Evolutionary conservation across 2,329 filamentous ascomycete genomes (phyloP), one percentile per base, ranked within the genome.

Genomic region (Lanzia echinophila): DNA sequence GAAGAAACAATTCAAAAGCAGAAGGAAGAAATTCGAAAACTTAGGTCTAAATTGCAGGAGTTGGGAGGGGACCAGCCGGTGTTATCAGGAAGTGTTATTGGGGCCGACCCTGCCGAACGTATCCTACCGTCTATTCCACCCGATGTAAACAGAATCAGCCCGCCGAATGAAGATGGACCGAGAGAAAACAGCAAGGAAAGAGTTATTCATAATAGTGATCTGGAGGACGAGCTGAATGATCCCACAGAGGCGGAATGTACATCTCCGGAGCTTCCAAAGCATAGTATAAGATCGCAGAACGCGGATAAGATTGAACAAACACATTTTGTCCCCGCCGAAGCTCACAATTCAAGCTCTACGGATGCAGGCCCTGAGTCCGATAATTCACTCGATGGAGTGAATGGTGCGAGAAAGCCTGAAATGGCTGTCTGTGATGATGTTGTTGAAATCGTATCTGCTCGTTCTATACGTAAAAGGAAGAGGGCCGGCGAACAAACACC

Each of bases 391-490:
- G 15, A 34, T 8, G 10, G 33, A 42, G 24, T 38, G 39, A 42
- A 53, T 3, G 24, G 8, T n/a, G 8, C 32, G 28, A n/a, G 41
- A 12, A 10, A 43, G 20, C 31, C 31, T 13, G 17, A 53, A 10
- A 45, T 28, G 32, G 47, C 39, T 19, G 24, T 39, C 33, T 61
- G 60, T 11, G 58, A 58, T 13, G 60, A 61, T 24, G 41, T 47
- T n/a, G 63, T 62, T n/a, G 55, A 62, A 17, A 47, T 68, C 13
- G 38, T 68, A 13, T 65, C 56, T 17, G 47, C 60, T 13, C 54
- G 61, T 28, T 53, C 53, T 15, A 53, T 67, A 6, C 62, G 57
- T n/a, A 69, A 67, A 47, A 58, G 63, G 15, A 66, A 64, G 51
- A 49, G 24, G 6, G 50, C 33, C 3, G 22, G 57, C 6, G 53